Conservation (phyloP, 139 green algal genomes). For the Asterochloris sp. region DNA sequence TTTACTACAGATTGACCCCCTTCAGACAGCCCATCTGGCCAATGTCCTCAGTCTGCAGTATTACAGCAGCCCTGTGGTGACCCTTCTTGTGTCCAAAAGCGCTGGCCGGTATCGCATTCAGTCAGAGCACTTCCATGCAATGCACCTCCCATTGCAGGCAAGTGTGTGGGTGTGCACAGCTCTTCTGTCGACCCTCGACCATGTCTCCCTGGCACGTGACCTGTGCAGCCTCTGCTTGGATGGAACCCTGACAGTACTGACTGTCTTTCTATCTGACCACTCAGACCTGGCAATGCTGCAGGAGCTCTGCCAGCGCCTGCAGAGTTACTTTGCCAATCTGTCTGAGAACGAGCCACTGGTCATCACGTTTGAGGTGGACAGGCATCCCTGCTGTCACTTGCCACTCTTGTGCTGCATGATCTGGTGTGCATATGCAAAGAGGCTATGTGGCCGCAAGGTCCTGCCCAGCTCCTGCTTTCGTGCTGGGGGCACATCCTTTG, state of each 20-base stretch:
- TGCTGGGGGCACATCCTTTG: background rate
- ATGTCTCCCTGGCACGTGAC: too few relatives aligned
- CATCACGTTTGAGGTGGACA: constrained; percentile 2
- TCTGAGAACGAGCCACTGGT: background rate
- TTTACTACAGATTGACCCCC: background rate
- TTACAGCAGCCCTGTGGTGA: background rate
- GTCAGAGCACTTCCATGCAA: constrained; percentile 14
- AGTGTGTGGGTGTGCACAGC: background rate
- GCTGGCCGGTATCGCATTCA: constrained; percentile 10
- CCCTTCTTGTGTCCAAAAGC: constrained; percentile 9
- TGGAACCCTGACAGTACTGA: background rate
- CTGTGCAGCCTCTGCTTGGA: background rate
- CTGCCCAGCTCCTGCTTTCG: background rate
- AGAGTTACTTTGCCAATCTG: background rate
- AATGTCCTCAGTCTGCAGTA: constrained; percentile 13
- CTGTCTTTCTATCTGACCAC: background rate
- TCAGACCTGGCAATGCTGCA: background rate
- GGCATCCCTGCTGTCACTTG: too few relatives aligned
- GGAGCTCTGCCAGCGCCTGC: constrained; percentile 13
- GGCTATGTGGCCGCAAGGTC: background rate
- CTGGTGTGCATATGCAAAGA: background rate
- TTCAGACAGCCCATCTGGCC: background rate
- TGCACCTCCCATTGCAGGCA: constrained; percentile 4
- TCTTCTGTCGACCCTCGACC: too few relatives aligned
- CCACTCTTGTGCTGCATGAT: background rate